Conservation (phyloP, 2,329 filamentous ascomycete species). For the Massarina eburnea region DNA sequence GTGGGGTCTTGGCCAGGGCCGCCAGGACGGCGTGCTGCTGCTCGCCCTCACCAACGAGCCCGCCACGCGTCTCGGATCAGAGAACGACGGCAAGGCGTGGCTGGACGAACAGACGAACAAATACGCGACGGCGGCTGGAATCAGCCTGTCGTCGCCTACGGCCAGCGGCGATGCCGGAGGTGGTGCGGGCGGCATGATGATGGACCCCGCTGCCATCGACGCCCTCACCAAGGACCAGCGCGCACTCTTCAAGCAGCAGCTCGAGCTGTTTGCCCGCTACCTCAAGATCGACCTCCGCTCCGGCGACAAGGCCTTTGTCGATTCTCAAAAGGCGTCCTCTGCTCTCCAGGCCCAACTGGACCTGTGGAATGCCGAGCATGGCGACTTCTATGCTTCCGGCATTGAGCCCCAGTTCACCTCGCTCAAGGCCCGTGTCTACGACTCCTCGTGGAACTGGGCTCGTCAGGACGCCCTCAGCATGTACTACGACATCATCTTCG, state of each 20-base stretch:
- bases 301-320: conserved; percentile 91
- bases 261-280: conserved; percentile 92
- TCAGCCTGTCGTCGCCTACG: conserved; percentile 74
- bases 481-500: conserved; percentile 99
- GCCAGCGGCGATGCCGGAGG: conserved; percentile 72
- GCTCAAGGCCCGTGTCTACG: conserved; percentile 93
- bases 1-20: conserved; percentile 83
- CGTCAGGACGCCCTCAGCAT: conserved; percentile 95
- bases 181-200: conserved; percentile 91
- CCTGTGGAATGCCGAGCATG: conserved; percentile 92
- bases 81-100: conserved; percentile 88
- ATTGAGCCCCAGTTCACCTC: conserved; percentile 93
- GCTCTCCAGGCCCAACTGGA: conserved; percentile 91
- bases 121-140: conserved; percentile 80
- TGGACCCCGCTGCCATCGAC: conserved; percentile 96
- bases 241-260: conserved; percentile 95
- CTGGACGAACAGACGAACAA: conserved; percentile 83
- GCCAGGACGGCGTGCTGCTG: conserved; percentile 88
- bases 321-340: conserved; percentile 80
- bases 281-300: conserved; percentile 95
- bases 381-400: conserved; percentile 91
- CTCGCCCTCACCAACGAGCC: conserved; percentile 94
- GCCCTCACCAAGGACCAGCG: conserved; percentile 96
- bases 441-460: conserved; percentile 99
- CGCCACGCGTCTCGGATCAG: conserved; percentile 80